Evolutionary conservation across 2,329 filamentous ascomycete genomes (phyloP).

Genomic region (Diaporthe australafricana): DNA sequence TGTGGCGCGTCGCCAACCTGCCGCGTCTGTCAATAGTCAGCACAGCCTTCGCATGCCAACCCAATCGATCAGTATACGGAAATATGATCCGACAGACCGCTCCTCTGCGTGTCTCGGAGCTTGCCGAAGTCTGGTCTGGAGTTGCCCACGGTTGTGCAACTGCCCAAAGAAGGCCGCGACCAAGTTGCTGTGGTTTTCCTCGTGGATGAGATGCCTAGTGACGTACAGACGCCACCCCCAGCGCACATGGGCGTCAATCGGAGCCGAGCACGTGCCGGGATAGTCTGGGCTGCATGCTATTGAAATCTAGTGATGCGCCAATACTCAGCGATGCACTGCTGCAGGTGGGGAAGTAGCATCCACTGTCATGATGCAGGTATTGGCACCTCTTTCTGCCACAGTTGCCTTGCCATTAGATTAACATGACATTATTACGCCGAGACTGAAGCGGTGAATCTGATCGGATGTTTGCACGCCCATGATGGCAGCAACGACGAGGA

Average conservation of each 20-base stretch:
- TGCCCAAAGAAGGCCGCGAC: slow-evolving; percentile 8
- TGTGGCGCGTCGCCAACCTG: too few relatives aligned
- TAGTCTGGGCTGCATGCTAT: slow-evolving; percentile 8
- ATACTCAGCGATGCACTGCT: not conserved
- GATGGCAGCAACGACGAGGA: not conserved
- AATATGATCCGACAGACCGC: not conserved
- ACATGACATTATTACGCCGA: not conserved
- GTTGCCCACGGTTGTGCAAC: slow-evolving; percentile 16
- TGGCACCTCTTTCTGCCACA: not conserved
- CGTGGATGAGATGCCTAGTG: not conserved
- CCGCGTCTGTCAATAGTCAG: not conserved
- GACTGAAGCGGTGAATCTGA: slow-evolving; percentile 14
- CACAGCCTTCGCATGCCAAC: not conserved
- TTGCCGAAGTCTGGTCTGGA: not conserved
- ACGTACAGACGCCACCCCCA: not conserved
- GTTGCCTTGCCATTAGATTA: not conserved
- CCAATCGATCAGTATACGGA: not conserved
- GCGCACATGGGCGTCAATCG: too few relatives aligned
- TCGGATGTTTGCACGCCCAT: not conserved
- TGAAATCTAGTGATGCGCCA: slow-evolving; percentile 15
- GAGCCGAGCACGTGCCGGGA: too few relatives aligned
- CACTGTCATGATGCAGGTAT: not conserved
- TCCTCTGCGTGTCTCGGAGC: not conserved
- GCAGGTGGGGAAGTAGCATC: not conserved
- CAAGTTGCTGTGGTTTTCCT: not conserved